Conservation (phyloP, 345 rosid genomes). For the Brassica incana region DNA sequence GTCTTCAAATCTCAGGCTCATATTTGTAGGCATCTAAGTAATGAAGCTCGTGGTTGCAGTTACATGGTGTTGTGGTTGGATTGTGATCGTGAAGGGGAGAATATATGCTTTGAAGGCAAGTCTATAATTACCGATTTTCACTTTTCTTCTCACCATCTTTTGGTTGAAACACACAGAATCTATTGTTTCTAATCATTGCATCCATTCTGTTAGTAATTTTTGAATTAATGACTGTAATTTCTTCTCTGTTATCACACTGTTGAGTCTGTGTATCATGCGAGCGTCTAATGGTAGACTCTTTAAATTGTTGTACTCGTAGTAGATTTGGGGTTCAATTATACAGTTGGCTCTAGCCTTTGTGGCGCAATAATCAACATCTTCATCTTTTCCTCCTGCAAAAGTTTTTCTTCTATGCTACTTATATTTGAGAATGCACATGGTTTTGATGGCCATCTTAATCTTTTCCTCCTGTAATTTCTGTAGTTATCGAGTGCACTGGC, state of each 20-base stretch:
- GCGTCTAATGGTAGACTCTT: not conserved
- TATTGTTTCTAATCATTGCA: not conserved
- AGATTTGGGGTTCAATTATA: slow-evolving; percentile 9
- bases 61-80: slow-evolving; percentile 93
- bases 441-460: slow-evolving; percentile 2
- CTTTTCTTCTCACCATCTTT: slow-evolving; percentile 2
- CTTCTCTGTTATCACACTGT: not conserved
- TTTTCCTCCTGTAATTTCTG: slow-evolving; percentile 3
- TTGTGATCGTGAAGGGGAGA: slow-evolving; percentile 98
- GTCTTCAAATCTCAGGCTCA: slow-evolving; percentile 54
- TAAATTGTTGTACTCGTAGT: not conserved
- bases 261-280: not conserved
- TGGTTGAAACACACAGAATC: not conserved
- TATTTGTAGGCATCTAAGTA: slow-evolving; percentile 79
- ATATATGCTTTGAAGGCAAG: slow-evolving; percentile 95
- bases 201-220: slow-evolving; percentile 1
- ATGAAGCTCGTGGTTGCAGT: slow-evolving; percentile 84
- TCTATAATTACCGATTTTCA: not conserved
- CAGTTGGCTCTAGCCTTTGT: slow-evolving; percentile 7
- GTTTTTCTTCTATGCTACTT: not conserved
- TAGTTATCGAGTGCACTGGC: slow-evolving; percentile 86
- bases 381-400: not conserved
- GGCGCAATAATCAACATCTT: not conserved
- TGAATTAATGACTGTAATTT: not conserved
- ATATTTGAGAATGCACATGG: slow-evolving; percentile 8